Evolutionary conservation across 805 yeast species (phyloP).

Genomic region (Yarrowia osloensis): DNA sequence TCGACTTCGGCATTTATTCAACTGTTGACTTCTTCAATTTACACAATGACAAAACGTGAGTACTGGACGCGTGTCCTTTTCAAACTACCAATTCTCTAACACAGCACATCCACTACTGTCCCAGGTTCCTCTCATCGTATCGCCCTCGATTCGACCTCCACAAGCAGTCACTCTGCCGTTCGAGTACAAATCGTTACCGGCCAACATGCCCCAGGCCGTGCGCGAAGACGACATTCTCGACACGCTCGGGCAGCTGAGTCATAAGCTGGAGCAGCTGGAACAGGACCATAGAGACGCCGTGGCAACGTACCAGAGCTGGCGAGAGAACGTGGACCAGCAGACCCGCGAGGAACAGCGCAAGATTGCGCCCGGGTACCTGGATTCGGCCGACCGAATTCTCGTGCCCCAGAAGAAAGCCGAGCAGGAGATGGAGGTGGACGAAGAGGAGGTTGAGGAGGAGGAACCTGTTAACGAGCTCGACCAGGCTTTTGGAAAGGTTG

Average conservation of each 20-base stretch:
- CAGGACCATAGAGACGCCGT: conserved; percentile 39
- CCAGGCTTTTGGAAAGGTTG: conserved; percentile 38
- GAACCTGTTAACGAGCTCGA: conserved; percentile 36
- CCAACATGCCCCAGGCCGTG: conserved; percentile 39
- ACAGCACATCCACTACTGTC: conserved; percentile 48
- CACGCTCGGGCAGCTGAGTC: conserved; percentile 40
- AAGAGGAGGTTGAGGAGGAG: neutral
- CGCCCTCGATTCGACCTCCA: conserved; percentile 57
- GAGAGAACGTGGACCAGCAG: conserved; percentile 34
- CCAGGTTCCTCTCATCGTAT: conserved; percentile 57
- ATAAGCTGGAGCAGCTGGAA: conserved; percentile 39
- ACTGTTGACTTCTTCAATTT: neutral
- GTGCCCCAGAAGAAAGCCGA: conserved; percentile 34
- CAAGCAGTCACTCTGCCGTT: conserved; percentile 56
- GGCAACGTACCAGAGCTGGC: conserved; percentile 43
- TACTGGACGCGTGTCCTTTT: too few relatives aligned
- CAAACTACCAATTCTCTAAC: too few relatives aligned
- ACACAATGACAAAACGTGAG: conserved; percentile 23
- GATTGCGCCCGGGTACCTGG: conserved; percentile 51
- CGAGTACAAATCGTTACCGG: conserved; percentile 48
- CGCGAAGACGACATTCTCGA: conserved; percentile 32
- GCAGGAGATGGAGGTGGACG: neutral
- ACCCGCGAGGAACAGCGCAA: conserved; percentile 39
- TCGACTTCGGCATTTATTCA: neutral
- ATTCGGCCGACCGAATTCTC: conserved; percentile 38